Base-by-base conservation (phyloP, 169 alveolate species). In the Babesia bigemina region DNA sequence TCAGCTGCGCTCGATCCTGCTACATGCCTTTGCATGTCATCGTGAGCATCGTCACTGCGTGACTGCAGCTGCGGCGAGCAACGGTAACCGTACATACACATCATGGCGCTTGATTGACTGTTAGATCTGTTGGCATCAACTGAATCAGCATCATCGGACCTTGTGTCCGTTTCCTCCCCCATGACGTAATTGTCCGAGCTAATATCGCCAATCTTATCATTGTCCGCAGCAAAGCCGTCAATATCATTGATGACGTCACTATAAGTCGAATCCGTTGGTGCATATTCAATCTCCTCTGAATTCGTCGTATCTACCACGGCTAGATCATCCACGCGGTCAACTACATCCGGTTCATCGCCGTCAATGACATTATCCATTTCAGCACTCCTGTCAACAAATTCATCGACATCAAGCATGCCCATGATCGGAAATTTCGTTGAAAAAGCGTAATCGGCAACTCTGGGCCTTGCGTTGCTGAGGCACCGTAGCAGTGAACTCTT, bases 391-490 rank as follows among this genome's bases (percentile, higher is more conserved):
- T 29, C 72, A 12, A 63, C 26, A 14, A 33, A 16, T 29, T 67
- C 39, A 28, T 42, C 36, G 19, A 57, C 28, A 24, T 70, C 52
- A 11, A 81, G 14, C 52, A 83, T 62, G 2, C 90, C 90, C 21
- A 70, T 63, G 11, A 74, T 67, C 0, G 90, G 90, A 26, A 61
- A 67, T 45, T 50, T 75, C 24, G 90, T 83, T n/a, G 82, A 70
- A 33, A 83, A 83, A 7, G 90, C 82, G 26, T 28, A 63, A 50
- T 33, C 49, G 44, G 83, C 86, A 0, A 86, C 82, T 29, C 60
- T 85, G 8, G 86, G 85, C 49, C 66, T 86, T 2, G 92, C 87
- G 22, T 67, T 72, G 50, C 88, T 85, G 19, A 82, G 61, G 45
- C 77, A 33, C 36, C 69, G 24, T 28, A 76, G 85, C 52, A 79